A percentile compares a stretch with the other conserved stretches of the same genome.
Evolutionary conservation across 768 basidiomycete genomes (phyloP).

Genomic region (Melanogaster broomeanus): DNA sequence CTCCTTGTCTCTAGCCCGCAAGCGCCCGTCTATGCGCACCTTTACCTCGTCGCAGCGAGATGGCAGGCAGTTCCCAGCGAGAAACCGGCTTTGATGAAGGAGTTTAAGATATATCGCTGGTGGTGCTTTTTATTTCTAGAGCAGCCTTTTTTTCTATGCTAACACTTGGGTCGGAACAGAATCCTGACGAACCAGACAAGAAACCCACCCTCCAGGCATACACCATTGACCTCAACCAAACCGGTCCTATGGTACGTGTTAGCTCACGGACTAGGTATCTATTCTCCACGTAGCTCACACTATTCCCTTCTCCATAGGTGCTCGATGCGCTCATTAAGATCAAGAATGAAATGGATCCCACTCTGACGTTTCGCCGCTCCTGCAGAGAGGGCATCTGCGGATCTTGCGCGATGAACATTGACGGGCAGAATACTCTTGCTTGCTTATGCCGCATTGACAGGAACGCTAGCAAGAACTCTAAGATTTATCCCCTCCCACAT

Average conservation of each 20-base stretch:
- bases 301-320: slow-evolving; percentile 41
- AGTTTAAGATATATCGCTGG: slow-evolving; percentile 99
- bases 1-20: slow-evolving; percentile 2
- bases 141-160: neutral
- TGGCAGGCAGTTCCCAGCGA: slow-evolving; percentile 50
- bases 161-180: slow-evolving; percentile 43
- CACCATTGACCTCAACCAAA: slow-evolving; percentile 89
- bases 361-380: slow-evolving; percentile 91
- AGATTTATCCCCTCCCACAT: slow-evolving; percentile 97
- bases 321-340: slow-evolving; percentile 97
- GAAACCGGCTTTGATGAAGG: slow-evolving; percentile 79
- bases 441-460: slow-evolving; percentile 96
- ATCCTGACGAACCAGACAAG: slow-evolving; percentile 91
- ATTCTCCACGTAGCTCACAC: slow-evolving; percentile 5
- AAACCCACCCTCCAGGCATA: slow-evolving; percentile 92
- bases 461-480: slow-evolving; percentile 64
- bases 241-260: slow-evolving; percentile 83
- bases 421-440: slow-evolving; percentile 96
- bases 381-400: slow-evolving; percentile 97
- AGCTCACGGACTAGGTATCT: neutral
- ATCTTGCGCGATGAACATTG: slow-evolving; percentile 98
- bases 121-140: slow-evolving; percentile 23
- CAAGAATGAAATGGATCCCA: slow-evolving; percentile 98
- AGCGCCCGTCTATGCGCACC: slow-evolving; percentile 24
- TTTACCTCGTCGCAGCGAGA: slow-evolving; percentile 30